Percentiles rank a stretch among this genome's conserved stretches.
phyloP scores from a whole-genome alignment of 768 basidiomycete species.

The Suillus variegatus region DNA sequence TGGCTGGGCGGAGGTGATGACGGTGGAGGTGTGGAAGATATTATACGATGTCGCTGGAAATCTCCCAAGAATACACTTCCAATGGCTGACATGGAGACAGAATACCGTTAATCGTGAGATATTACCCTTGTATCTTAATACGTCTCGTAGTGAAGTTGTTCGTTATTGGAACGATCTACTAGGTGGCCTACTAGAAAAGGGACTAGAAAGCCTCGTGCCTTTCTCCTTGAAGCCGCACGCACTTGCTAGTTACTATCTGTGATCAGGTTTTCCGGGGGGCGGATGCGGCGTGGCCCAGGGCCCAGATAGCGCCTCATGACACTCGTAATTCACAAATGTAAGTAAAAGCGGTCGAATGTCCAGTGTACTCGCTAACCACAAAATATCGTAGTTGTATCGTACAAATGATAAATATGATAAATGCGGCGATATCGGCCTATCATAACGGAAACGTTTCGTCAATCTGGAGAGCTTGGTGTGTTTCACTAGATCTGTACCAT shows the following conservation, averaged over 20 bases:
- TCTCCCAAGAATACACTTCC: constrained; percentile 86
- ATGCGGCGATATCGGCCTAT: not conserved
- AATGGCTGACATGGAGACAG: constrained; percentile 49
- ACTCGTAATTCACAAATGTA: not conserved
- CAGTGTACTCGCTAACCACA: not conserved
- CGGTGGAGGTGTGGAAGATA: constrained; percentile 57
- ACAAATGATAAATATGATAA: not conserved
- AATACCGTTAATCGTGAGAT: constrained; percentile 7
- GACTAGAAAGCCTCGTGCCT: not conserved
- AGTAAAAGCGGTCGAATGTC: not conserved
- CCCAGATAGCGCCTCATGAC: not conserved
- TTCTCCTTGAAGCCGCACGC: not conserved
- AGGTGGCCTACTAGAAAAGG: not conserved
- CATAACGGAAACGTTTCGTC: no score
- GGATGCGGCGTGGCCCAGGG: not conserved
- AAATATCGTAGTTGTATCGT: not conserved
- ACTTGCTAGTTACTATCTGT: not conserved
- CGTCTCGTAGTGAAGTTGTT: not conserved
- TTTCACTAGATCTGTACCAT: no score
- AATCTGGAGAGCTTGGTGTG: no score
- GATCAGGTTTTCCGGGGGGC: not conserved
- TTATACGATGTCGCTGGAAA: constrained; percentile 61
- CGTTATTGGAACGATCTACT: not conserved
- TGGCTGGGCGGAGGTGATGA: constrained; percentile 40
- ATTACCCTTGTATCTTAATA: not conserved